These are phyloP conservation scores for Akanthomyces dipterigenus DNA, from an alignment of 2,329 filamentous ascomycete species.

Conservation along the genomic window DNA sequence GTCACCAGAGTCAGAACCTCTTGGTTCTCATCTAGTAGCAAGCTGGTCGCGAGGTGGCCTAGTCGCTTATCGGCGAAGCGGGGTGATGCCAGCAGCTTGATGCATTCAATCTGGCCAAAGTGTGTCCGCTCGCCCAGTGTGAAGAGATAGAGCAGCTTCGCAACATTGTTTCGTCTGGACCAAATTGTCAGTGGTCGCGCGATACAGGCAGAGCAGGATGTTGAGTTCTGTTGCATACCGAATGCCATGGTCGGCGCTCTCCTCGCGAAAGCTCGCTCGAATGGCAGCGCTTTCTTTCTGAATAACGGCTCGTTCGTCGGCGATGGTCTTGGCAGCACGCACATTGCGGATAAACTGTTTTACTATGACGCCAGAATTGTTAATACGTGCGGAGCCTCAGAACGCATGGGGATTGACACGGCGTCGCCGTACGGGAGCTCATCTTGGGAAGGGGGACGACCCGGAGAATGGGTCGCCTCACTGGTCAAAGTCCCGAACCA, in stretches of 20 bases:
- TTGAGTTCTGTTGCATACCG: conserved; percentile 52
- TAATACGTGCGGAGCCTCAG: not conserved
- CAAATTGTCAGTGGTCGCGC: not conserved
- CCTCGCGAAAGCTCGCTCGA: conserved; percentile 93
- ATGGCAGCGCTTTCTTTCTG: conserved; percentile 99
- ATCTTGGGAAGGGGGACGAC: conserved; percentile 28
- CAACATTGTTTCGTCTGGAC: conserved; percentile 93
- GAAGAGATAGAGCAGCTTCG: conserved; percentile 96
- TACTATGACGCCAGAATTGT: conserved; percentile 48
- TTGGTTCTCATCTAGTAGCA: conserved; percentile 95
- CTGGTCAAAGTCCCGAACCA: conserved; percentile 11
- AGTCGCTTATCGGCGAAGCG: conserved; percentile 96
- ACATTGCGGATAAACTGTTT: conserved; percentile 99
- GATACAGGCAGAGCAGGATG: not conserved
- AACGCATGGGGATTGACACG: conserved; percentile 13
- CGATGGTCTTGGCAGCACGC: conserved; percentile 95
- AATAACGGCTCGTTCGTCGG: conserved; percentile 95
- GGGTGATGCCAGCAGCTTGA: conserved; percentile 93
- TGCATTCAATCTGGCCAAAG: conserved; percentile 98
- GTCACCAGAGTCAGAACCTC: conserved; percentile 96
- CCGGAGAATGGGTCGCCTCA: conserved; percentile 25
- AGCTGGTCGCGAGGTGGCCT: conserved; percentile 91
- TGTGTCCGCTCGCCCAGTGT: conserved; percentile 95
- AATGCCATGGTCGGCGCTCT: conserved; percentile 85
- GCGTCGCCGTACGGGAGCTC: conserved; percentile 31